Evolutionary conservation across 2,329 filamentous ascomycete species (phyloP), one percentile per base, ranked within the genome.

Genomic region (Stagonosporopsis vannaccii): DNA sequence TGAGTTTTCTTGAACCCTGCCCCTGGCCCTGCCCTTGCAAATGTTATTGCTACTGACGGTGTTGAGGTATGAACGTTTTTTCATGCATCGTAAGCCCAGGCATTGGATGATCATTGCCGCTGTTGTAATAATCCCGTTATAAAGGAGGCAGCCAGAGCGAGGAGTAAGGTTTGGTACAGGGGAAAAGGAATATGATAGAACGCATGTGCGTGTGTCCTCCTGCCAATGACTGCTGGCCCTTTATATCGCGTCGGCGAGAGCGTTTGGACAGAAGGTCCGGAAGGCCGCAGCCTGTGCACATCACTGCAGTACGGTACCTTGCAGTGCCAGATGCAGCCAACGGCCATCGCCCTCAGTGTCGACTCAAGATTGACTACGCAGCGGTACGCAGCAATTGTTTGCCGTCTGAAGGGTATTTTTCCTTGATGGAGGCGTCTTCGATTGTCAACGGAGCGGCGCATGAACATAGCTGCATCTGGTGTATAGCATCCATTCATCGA

Each of bases 401-500:
- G 20, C 11, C 4, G 6, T 8, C 30, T 7, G 30, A 32, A 7
- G 15, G 30, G 30, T 13, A 15, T 26, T 26, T 5, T 5, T 9
- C 9, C 9, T 26, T 9, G 25, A 26, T 9, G 9, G 13, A 2
- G n/a, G 13, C 26, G 4, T 43, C 19, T 19, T 22, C 22, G 8
- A 17, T 11, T 28, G n/a, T 49, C 20, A 42, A 28, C 17, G 19
- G 15, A 35, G 22, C 25, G 23, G 9, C 26, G 30, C 5, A 28
- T 30, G n/a, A 20, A 35, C 17, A n/a, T 37, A 42, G 12, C 45
- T 9, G n/a, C 3, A 28, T 35, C 1, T 2, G 15, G 13, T 20
- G 33, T 3, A 30, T 12, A 32, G 28, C 32, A n/a, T 20, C 83
- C 74, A 91, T 20, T 84, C 74, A 91, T 59, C 89, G 83, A 60